A percentile compares a stretch with the other conserved stretches of the same genome.
phyloP scores from a whole-genome alignment of 345 rosid species.

The Melastoma malabathricum region DNA sequence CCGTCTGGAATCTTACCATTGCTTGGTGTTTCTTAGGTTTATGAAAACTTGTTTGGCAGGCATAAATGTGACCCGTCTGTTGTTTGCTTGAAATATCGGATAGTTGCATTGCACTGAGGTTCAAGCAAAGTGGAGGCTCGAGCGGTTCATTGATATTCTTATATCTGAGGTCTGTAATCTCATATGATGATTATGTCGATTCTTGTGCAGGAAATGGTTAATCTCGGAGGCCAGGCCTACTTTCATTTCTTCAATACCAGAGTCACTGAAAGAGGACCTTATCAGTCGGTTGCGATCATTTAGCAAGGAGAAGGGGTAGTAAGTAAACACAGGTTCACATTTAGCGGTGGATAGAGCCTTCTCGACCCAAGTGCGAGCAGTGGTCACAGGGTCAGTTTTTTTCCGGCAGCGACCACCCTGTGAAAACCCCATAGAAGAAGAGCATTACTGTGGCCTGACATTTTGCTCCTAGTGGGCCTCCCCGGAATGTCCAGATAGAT shows the following conservation, averaged over 20 bases:
- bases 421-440: neutral
- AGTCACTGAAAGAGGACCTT: constrained; percentile 55
- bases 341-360: neutral
- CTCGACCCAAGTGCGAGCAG: too few species aligned
- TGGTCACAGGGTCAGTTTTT: too few species aligned
- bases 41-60: too few species aligned
- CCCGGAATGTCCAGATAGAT: neutral
- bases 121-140: too few species aligned
- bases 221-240: constrained; percentile 48
- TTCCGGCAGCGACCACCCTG: too few species aligned
- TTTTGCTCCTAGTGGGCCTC: constrained; percentile 9
- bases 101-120: too few species aligned
- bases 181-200: constrained; percentile 1
- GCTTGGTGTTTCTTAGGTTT: too few species aligned
- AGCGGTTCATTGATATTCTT: neutral
- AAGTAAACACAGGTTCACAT: neutral
- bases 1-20: too few species aligned
- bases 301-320: constrained; percentile 21
- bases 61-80: too few species aligned
- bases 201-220: constrained; percentile 47
- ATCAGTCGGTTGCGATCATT: constrained; percentile 36
- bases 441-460: constrained; percentile 7
- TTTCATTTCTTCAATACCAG: constrained; percentile 50
- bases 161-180: neutral
- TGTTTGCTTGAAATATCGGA: too few species aligned